Evolutionary conservation across 192 early-diverging fungal genomes (phyloP).

Genomic region (Coemansia sp.): DNA sequence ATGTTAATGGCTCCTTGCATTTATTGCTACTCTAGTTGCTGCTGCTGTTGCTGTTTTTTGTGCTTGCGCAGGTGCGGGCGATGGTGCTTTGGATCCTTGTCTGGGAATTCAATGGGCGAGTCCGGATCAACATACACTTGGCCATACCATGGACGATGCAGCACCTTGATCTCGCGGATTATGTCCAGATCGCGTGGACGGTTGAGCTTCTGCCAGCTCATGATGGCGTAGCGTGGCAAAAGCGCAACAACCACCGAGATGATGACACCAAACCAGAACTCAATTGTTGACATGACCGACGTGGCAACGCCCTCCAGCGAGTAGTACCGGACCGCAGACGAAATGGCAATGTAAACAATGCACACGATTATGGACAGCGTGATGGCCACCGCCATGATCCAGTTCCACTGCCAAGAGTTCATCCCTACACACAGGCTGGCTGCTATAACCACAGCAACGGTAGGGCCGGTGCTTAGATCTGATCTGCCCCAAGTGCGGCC

Average conservation of each 20-base stretch:
- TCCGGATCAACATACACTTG: constrained; percentile 54
- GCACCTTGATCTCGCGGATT: constrained; percentile 59
- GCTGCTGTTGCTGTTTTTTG: constrained; percentile 12
- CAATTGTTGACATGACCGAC: constrained; percentile 61
- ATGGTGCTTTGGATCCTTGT: constrained; percentile 25
- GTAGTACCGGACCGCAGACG: constrained; percentile 59
- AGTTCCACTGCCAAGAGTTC: constrained; percentile 86
- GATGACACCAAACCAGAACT: constrained; percentile 75
- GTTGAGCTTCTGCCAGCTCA: constrained; percentile 68
- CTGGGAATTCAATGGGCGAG: constrained; percentile 18
- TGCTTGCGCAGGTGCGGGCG: constrained; percentile 13
- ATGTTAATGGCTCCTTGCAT: not conserved
- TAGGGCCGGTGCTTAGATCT: constrained; percentile 79
- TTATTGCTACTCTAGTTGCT: not conserved
- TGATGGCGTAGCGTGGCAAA: constrained; percentile 66
- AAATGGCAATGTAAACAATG: constrained; percentile 66
- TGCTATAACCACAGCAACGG: constrained; percentile 73
- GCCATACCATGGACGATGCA: constrained; percentile 56
- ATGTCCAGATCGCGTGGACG: constrained; percentile 67
- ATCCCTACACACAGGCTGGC: constrained; percentile 79
- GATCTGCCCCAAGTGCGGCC: constrained; percentile 61
- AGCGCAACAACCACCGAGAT: constrained; percentile 71
- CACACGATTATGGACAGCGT: constrained; percentile 66
- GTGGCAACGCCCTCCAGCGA: constrained; percentile 70
- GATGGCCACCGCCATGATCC: constrained; percentile 67